These are phyloP conservation scores for Kazachstania bromeliacearum DNA, from an alignment of 805 yeast genomes.

Conservation along the genomic window DNA sequence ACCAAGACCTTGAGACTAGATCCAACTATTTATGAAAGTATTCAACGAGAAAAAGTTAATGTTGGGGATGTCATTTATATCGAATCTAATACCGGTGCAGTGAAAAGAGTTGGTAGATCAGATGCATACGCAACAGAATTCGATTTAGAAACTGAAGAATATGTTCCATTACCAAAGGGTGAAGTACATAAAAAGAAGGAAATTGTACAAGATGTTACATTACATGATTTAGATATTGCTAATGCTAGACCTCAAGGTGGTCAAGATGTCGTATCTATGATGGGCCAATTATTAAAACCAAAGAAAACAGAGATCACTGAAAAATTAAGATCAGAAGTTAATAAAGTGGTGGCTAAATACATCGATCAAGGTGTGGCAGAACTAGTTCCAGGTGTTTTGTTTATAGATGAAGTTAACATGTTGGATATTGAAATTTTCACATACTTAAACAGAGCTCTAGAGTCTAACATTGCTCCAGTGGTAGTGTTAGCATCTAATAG, in stretches of 20 bases:
- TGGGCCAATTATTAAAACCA: slow-evolving; percentile 95
- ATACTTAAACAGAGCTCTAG: slow-evolving; percentile 86
- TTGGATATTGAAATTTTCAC: slow-evolving; percentile 95
- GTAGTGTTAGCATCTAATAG: slow-evolving; percentile 94
- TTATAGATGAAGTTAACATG: slow-evolving; percentile 98
- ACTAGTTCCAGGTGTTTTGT: slow-evolving; percentile 92
- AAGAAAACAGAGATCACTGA: slow-evolving; percentile 95
- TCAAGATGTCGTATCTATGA: slow-evolving; percentile 89
- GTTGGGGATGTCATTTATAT: slow-evolving; percentile 96
- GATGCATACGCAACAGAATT: slow-evolving; percentile 98
- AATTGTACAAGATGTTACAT: slow-evolving; percentile 92
- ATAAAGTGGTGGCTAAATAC: slow-evolving; percentile 90
- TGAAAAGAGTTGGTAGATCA: slow-evolving; percentile 94
- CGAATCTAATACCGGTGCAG: slow-evolving; percentile 96
- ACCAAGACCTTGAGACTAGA: slow-evolving; percentile 82
- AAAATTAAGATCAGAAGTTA: slow-evolving; percentile 85
- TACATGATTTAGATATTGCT: slow-evolving; percentile 93
- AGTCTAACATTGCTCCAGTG: slow-evolving; percentile 84
- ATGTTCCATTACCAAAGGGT: slow-evolving; percentile 97
- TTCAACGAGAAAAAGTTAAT: slow-evolving; percentile 87
- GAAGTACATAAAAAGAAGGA: slow-evolving; percentile 98
- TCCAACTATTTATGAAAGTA: slow-evolving; percentile 86
- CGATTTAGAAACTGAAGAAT: slow-evolving; percentile 96
- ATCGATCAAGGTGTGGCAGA: slow-evolving; percentile 98
- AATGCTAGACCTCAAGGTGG: slow-evolving; percentile 96